These are phyloP conservation scores for Ophiosphaerella herpotricha DNA, from an alignment of 2,329 filamentous ascomycete species.

Conservation along the genomic window DNA sequence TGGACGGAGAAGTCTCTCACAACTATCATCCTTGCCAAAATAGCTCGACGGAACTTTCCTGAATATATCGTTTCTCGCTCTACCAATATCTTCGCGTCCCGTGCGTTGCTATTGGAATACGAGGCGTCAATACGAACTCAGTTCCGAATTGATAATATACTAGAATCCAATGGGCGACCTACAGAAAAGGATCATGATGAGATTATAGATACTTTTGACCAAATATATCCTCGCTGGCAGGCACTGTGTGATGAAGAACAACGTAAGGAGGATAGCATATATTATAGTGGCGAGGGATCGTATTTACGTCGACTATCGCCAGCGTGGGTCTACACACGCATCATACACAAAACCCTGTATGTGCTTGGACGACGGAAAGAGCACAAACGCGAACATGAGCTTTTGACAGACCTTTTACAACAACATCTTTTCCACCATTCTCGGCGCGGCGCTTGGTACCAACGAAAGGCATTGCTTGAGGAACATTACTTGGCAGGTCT, in stretches of 20 bases:
- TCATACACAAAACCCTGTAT: slow-evolving; percentile 83
- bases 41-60: slow-evolving; percentile 84
- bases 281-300: slow-evolving; percentile 81
- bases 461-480: slow-evolving; percentile 89
- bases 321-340: slow-evolving; percentile 89
- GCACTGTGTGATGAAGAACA: slow-evolving; percentile 73
- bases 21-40: slow-evolving; percentile 90
- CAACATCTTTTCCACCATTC: slow-evolving; percentile 86
- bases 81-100: slow-evolving; percentile 82
- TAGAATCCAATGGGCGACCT: slow-evolving; percentile 77
- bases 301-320: slow-evolving; percentile 90
- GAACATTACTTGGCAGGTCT: slow-evolving; percentile 84
- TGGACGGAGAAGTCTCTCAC: slow-evolving; percentile 98
- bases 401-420: slow-evolving; percentile 74
- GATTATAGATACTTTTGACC: slow-evolving; percentile 73
- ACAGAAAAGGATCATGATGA: slow-evolving; percentile 67
- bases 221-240: slow-evolving; percentile 81
- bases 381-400: slow-evolving; percentile 73
- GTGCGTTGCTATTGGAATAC: slow-evolving; percentile 79
- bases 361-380: slow-evolving; percentile 82
- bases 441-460: slow-evolving; percentile 89
- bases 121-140: slow-evolving; percentile 85
- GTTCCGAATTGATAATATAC: slow-evolving; percentile 76
- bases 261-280: slow-evolving; percentile 74
- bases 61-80: slow-evolving; percentile 89